Evolutionary conservation across 225 moss, liverwort and hornwort genomes (phyloP).

Genomic region (Thuidium tamariscinum): DNA sequence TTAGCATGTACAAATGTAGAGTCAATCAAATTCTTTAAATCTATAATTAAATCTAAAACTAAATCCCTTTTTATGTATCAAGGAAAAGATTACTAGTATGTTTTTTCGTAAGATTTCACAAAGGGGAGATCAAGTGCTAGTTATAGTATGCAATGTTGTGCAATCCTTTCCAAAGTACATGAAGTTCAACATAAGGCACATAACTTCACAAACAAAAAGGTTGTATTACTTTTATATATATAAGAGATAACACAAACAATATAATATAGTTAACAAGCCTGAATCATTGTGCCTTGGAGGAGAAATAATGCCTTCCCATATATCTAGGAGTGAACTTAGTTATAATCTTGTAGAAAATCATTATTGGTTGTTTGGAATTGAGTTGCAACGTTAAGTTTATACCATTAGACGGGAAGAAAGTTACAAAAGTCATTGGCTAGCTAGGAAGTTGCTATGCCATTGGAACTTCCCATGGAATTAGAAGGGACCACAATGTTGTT

Average conservation of each 20-base stretch:
- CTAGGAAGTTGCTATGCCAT: too few species aligned
- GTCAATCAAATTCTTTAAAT: background rate
- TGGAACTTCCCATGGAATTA: too few species aligned
- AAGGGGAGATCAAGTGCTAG: background rate
- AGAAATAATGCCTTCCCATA: background rate
- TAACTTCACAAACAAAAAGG: background rate
- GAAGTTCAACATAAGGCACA: accelerated
- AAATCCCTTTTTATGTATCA: accelerated
- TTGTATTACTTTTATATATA: background rate
- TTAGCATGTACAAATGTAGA: accelerated
- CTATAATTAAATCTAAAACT: background rate
- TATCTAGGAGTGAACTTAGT: accelerated
- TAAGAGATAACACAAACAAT: background rate
- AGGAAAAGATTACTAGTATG: background rate
- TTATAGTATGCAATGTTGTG: background rate
- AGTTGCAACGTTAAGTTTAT: background rate
- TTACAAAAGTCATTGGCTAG: background rate
- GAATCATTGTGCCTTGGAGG: background rate
- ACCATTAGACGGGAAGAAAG: background rate
- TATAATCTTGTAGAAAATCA: background rate
- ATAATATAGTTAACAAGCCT: background rate
- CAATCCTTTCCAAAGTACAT: background rate
- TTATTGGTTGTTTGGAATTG: background rate
- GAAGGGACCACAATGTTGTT: too few species aligned
- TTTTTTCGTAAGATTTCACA: background rate